Percentiles rank a stretch among this genome's conserved stretches.
Conservation (phyloP, 148 eudicot species). For the Mesembryanthemum crystallinum region DNA sequence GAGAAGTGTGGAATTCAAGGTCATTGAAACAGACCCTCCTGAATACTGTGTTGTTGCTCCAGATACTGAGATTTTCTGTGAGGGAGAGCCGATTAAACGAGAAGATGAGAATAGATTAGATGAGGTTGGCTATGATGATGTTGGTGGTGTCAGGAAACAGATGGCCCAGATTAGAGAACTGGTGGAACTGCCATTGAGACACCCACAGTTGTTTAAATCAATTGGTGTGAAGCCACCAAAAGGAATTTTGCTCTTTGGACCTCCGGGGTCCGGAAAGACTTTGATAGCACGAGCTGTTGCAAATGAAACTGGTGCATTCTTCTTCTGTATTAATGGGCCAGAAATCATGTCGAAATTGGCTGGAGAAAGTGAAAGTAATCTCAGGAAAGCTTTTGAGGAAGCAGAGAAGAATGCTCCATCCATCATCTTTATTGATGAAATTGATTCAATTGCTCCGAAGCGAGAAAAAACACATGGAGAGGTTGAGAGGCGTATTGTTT, state of each 20-base stretch:
- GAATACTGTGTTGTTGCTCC: conserved; percentile 94
- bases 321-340: conserved; percentile 87
- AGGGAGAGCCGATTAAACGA: conserved; percentile 80
- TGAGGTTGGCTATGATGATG: conserved; percentile 91
- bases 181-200: conserved; percentile 79
- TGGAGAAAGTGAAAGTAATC: conserved; percentile 94
- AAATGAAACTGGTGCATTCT: conserved; percentile 92
- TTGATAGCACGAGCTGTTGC: conserved; percentile 90
- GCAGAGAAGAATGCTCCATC: conserved; percentile 95
- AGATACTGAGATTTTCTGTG: conserved; percentile 84
- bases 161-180: conserved; percentile 91
- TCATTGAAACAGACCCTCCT: conserved; percentile 78
- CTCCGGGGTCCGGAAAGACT: conserved; percentile 93
- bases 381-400: conserved; percentile 91
- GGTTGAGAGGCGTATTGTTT: conserved; percentile 92
- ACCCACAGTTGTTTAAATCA: conserved; percentile 85
- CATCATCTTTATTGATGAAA: conserved; percentile 81
- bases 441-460: conserved; percentile 93
- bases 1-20: conserved; percentile 86
- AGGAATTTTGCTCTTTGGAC: conserved; percentile 83
- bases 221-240: conserved; percentile 93
- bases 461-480: conserved; percentile 88
- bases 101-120: conserved; percentile 84
- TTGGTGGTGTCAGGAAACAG: conserved; percentile 88
- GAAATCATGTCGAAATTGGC: conserved; percentile 93